phyloP scores from a whole-genome alignment of 306 rosid species.

The Citrullus colocynthis region DNA sequence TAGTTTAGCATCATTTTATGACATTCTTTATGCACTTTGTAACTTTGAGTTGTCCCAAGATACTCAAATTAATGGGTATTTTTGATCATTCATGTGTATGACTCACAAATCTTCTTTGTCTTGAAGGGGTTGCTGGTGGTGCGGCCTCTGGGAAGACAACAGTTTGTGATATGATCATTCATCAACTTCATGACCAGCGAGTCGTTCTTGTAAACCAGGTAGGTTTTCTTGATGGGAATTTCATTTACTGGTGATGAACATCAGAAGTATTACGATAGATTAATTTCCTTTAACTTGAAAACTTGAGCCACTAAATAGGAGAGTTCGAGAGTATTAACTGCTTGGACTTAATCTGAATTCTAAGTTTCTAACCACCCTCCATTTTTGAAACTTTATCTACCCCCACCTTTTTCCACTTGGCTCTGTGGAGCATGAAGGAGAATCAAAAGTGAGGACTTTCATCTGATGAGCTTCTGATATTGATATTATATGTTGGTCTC shows the following conservation, averaged over 20 bases:
- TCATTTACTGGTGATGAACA: neutral
- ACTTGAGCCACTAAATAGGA: neutral
- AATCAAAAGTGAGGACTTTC: neutral
- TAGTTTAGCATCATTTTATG: neutral
- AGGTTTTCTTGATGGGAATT: neutral
- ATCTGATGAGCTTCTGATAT: neutral
- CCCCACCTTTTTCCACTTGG: neutral
- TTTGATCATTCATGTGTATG: neutral
- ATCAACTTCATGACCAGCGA: slow-evolving; percentile 97
- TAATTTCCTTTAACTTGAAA: slow-evolving; percentile 1
- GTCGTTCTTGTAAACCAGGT: slow-evolving; percentile 98
- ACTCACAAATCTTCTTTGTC: neutral
- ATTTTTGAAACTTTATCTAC: neutral
- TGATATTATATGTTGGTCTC: neutral
- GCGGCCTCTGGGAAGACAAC: slow-evolving; percentile 95
- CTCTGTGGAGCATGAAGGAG: neutral
- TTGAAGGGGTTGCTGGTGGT: slow-evolving; percentile 91
- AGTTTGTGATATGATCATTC: slow-evolving; percentile 95
- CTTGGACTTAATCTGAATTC: neutral
- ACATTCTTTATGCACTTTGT: neutral
- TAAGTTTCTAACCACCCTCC: neutral
- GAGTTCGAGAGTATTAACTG: neutral
- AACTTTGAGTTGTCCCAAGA: neutral
- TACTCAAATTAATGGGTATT: neutral
- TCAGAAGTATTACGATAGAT: neutral